phyloP scores from a whole-genome alignment of 345 rosid genomes.

The Brassica nigra region DNA sequence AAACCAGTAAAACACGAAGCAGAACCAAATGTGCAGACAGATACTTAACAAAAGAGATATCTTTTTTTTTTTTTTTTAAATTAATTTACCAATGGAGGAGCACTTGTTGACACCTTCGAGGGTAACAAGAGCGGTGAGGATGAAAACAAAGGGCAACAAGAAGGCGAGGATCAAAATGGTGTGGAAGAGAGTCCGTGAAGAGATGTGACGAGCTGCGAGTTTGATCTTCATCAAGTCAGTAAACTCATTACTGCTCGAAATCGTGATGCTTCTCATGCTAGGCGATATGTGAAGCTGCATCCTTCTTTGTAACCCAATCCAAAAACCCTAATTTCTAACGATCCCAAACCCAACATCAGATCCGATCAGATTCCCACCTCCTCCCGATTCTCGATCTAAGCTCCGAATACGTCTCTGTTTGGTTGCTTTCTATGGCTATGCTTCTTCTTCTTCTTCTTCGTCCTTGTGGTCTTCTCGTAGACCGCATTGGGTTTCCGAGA shows the following conservation, averaged over 20 bases:
- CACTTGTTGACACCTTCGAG: slow-evolving; percentile 99
- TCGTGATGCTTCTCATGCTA: slow-evolving; percentile 99
- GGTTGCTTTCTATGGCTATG: slow-evolving; percentile 11
- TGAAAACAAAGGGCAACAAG: slow-evolving; percentile 97
- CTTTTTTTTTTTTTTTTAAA: not conserved
- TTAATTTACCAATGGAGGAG: slow-evolving; percentile 84
- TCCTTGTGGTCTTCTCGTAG: slow-evolving; percentile 51
- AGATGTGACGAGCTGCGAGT: slow-evolving; percentile 99
- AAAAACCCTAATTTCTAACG: slow-evolving; percentile 42
- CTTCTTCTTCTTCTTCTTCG: slow-evolving; percentile 4
- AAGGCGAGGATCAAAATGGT: slow-evolving; percentile 95
- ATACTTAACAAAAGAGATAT: not conserved
- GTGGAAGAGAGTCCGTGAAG: slow-evolving; percentile 94
- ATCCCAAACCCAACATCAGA: slow-evolving; percentile 78
- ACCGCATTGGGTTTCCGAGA: slow-evolving; percentile 64
- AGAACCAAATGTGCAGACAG: not conserved
- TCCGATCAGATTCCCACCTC: slow-evolving; percentile 42
- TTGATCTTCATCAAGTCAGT: slow-evolving; percentile 99
- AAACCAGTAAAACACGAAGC: not conserved
- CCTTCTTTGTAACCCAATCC: slow-evolving; percentile 35
- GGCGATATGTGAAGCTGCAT: slow-evolving; percentile 99
- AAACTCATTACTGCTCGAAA: slow-evolving; percentile 96
- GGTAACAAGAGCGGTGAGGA: slow-evolving; percentile 96
- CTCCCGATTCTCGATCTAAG: slow-evolving; percentile 30
- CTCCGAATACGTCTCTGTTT: slow-evolving; percentile 27